Base-by-base conservation (phyloP, 2,329 filamentous ascomycete species). In the Alternaria hordeiaustralica region DNA sequence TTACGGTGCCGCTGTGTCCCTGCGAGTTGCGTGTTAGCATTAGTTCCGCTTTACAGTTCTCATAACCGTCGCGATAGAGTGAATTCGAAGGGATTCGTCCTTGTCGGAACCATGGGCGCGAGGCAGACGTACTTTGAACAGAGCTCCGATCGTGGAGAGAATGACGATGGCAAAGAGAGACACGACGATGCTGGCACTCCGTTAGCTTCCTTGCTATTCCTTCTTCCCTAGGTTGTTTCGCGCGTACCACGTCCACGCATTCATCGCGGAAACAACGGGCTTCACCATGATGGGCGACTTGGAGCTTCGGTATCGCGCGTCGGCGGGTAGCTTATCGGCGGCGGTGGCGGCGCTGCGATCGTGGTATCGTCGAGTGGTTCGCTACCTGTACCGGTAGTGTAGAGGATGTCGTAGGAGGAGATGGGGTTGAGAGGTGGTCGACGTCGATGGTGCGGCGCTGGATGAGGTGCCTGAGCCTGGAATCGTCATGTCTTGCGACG, bases 171-270 rank as follows among this genome's bases (percentile, higher is more conserved):
- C 88, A 73, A 90, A 90, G 66, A 86, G 75, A 58, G 88, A 90
- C 70, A 90, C 86, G 77, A 90, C 84, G 67, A 89, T 91, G 86
- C 95, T 97, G 25, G 25, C 70, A 41, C 25, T 15, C 58, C 64
- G 60, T 75, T 66, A 78, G 70, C 65, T 20, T 33, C 28, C 21
- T 30, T 55, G 11, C 25, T 58, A 11, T 56, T 9, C 15, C 53
- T 23, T 50, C 30, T 55, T 45, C 41, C 12, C 44, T 21, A 10
- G 33, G 9, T 5, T 36, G n/a, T 7, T 13, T 30, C 2, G 53
- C 23, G 81, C 89, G 78, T 85, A 97, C 94, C 94, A 97, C 85
- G 90, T 93, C 94, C 94, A 97, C 77, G 94, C 95, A 84, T 97
- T 94, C 84, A 94, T 88, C 71, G 93, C 90, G 78, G 93, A 92